A percentile compares a stretch with the other conserved stretches of the same genome.
phyloP scores from a whole-genome alignment of 352 stramenopile genomes.

The Elongisporangium anandrum region DNA sequence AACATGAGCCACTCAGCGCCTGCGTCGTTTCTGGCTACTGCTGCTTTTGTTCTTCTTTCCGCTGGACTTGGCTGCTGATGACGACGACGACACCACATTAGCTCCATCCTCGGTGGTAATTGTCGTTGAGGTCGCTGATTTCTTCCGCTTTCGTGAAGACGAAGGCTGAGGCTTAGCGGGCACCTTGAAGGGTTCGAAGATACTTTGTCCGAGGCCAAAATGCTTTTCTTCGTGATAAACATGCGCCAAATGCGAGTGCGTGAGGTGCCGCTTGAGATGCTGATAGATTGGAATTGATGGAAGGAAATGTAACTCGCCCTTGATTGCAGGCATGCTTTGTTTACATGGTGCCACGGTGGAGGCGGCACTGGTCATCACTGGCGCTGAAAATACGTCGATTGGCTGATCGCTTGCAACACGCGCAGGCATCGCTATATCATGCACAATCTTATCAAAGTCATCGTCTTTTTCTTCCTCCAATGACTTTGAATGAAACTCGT shows the following conservation, averaged over 20 bases:
- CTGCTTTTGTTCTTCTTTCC: not conserved
- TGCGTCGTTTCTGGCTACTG: not conserved
- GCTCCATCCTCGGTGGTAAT: not conserved
- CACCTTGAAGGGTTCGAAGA: conserved; percentile 66
- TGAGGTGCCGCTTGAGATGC: conserved; percentile 42
- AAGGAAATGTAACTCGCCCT: conserved; percentile 28
- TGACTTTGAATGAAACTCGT: conserved; percentile 49
- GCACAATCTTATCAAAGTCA: conserved; percentile 18
- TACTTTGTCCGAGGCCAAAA: conserved; percentile 63
- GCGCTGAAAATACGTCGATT: conserved; percentile 47
- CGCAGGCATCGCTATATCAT: conserved; percentile 1
- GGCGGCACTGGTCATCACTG: not conserved
- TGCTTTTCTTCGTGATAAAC: conserved; percentile 64
- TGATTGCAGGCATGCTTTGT: not conserved
- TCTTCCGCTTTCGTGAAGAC: not conserved
- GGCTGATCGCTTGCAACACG: conserved; percentile 1
- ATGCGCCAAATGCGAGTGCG: conserved; percentile 26
- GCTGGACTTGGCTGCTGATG: not conserved
- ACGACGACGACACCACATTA: not conserved
- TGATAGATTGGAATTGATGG: conserved; percentile 59
- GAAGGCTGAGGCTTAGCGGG: conserved; percentile 31
- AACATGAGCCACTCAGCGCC: not conserved
- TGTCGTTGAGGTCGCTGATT: not conserved
- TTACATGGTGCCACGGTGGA: not conserved
- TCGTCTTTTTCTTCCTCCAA: conserved; percentile 32